phyloP scores from a whole-genome alignment of 257 asterid genomes.

The Ilex asprella region DNA sequence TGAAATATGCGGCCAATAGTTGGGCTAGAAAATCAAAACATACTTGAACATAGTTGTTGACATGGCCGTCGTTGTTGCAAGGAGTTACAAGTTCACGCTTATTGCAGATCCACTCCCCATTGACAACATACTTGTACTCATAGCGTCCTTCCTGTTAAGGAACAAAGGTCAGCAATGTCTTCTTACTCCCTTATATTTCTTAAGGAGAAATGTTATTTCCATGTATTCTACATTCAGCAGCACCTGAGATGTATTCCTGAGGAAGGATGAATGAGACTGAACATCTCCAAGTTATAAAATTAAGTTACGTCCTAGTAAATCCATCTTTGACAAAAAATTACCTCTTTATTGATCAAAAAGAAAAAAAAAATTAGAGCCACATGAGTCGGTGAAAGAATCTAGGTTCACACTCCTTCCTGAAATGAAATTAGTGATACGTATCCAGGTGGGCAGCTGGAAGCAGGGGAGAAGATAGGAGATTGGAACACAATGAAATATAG shows the following conservation, averaged over 20 bases:
- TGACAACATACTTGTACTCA: constrained; percentile 85
- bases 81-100: constrained; percentile 43
- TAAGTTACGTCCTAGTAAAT: not conserved
- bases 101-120: constrained; percentile 72
- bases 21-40: not conserved
- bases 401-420: too few relatives aligned
- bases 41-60: constrained; percentile 83
- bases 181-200: not conserved
- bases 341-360: too few relatives aligned
- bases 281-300: not conserved
- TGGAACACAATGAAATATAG: too few relatives aligned
- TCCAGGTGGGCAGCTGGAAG: too few relatives aligned
- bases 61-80: constrained; percentile 78
- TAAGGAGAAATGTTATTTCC: too few relatives aligned
- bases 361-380: too few relatives aligned
- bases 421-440: too few relatives aligned
- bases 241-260: not conserved
- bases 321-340: not conserved
- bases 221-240: not conserved
- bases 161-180: not conserved
- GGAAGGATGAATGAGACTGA: not conserved
- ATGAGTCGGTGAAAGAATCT: too few relatives aligned
- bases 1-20: not conserved
- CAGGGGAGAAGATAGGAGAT: too few relatives aligned
- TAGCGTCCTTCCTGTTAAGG: constrained; percentile 71